Percentiles rank a stretch among this genome's conserved stretches.
Conservation (phyloP, 2,329 filamentous ascomycete species). For the Boeremia exigua region DNA sequence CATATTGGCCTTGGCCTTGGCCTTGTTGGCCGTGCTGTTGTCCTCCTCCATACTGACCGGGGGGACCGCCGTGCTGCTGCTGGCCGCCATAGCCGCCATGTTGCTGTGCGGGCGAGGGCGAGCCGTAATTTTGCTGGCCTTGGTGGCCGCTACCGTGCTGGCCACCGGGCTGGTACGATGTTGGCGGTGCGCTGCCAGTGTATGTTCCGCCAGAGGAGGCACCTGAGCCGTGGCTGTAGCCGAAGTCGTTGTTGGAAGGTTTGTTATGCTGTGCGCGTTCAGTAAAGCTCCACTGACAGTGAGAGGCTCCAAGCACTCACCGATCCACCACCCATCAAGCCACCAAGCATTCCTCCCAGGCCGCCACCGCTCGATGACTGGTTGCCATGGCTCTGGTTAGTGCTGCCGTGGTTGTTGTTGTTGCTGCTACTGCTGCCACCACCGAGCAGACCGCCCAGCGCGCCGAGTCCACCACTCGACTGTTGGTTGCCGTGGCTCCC, state of each 20-base stretch:
- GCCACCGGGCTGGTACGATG: conserved; percentile 60
- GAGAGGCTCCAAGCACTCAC: conserved; percentile 27
- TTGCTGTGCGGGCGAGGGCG: conserved; percentile 27
- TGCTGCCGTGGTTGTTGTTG: conserved; percentile 9
- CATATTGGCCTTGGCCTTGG: conserved; percentile 24
- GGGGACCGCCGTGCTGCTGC: conserved; percentile 21
- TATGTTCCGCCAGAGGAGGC: conserved; percentile 60
- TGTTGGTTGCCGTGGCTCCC: conserved; percentile 24
- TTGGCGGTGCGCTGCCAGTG: conserved; percentile 67
- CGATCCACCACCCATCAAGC: conserved; percentile 45
- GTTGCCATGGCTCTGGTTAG: conserved; percentile 1
- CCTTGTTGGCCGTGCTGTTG: conserved; percentile 7
- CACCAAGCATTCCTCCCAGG: conserved; percentile 41
- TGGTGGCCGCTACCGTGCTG: conserved; percentile 31
- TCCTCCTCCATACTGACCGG: conserved; percentile 20
- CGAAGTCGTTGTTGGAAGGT: conserved; percentile 56
- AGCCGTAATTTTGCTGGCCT: conserved; percentile 27
- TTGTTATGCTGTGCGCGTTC: conserved; percentile 37
- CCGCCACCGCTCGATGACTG: conserved; percentile 14
- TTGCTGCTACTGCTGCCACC: conserved; percentile 4
- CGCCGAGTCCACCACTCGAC: conserved; percentile 23
- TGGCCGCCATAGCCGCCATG: conserved; percentile 25
- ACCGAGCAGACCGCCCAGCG: conserved; percentile 28
- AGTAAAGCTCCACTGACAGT: not conserved
- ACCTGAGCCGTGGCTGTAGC: conserved; percentile 64